phyloP scores from a whole-genome alignment of 345 rosid species.

The Eucalyptus camaldulensis region DNA sequence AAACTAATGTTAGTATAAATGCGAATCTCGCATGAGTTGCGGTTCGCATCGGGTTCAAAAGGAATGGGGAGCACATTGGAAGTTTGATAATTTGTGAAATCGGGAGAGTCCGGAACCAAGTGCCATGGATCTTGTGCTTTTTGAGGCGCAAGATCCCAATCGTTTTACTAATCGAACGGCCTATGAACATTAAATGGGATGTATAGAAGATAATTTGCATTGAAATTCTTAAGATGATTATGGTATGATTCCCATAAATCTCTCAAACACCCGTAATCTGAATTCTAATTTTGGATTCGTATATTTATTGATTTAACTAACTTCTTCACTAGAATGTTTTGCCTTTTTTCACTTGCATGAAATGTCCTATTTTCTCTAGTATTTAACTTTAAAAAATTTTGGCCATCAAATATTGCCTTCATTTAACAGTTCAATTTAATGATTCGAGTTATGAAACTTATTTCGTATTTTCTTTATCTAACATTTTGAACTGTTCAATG shows the following conservation, averaged over 20 bases:
- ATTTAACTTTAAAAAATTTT: too few species aligned
- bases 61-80: background rate
- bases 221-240: background rate
- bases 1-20: background rate
- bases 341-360: background rate
- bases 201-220: background rate
- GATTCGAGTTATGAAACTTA: background rate
- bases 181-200: background rate
- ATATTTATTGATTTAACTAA: background rate
- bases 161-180: background rate
- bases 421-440: background rate
- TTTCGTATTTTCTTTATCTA: background rate
- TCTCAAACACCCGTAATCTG: background rate
- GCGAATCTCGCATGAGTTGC: background rate
- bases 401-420: background rate
- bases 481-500: background rate
- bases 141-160: background rate
- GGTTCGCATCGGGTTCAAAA: background rate
- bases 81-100: background rate
- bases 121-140: background rate
- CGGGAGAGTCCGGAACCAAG: background rate
- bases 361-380: background rate
- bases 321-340: background rate
- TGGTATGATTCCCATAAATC: background rate
- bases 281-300: background rate